phyloP scores from a whole-genome alignment of 257 asterid species.

The Fraxinus anomala region DNA sequence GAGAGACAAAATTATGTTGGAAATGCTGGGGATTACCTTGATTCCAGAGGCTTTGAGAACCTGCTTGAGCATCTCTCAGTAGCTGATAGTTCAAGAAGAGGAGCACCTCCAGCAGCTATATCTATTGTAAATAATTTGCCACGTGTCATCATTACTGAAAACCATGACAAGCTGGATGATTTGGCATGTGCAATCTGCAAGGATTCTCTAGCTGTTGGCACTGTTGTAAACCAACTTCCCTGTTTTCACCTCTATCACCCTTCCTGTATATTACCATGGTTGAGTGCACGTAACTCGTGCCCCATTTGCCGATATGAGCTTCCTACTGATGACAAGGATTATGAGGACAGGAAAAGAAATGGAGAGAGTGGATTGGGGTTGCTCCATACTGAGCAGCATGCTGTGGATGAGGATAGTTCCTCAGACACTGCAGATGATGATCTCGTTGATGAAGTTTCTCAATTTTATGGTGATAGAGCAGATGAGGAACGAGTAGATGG shows the following conservation, averaged over 20 bases:
- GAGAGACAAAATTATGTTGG: constrained; percentile 39
- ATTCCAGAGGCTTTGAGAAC: constrained; percentile 52
- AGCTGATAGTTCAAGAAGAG: constrained; percentile 58
- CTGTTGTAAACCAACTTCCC: constrained; percentile 73
- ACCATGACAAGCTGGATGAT: constrained; percentile 42
- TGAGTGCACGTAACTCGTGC: constrained; percentile 78
- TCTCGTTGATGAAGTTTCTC: constrained; percentile 36
- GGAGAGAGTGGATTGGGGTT: constrained; percentile 25
- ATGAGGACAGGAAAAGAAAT: constrained; percentile 56
- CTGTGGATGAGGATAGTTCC: constrained; percentile 37
- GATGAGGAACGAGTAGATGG: constrained; percentile 30
- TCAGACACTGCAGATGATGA: constrained; percentile 33
- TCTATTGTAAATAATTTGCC: constrained; percentile 61
- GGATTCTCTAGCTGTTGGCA: constrained; percentile 62
- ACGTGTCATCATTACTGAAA: constrained; percentile 44
- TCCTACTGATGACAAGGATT: constrained; percentile 84
- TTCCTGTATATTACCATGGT: constrained; percentile 83
- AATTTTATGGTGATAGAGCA: constrained; percentile 18
- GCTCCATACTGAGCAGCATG: constrained; percentile 34
- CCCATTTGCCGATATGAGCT: constrained; percentile 94
- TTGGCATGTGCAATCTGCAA: constrained; percentile 87
- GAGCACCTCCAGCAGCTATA: constrained; percentile 79
- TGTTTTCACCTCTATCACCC: constrained; percentile 84
- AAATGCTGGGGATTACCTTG: constrained; percentile 49
- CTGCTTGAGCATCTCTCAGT: constrained; percentile 65